A percentile compares a stretch with the other conserved stretches of the same genome.
phyloP scores from a whole-genome alignment of 345 rosid genomes.

The Triadica sebifera region DNA sequence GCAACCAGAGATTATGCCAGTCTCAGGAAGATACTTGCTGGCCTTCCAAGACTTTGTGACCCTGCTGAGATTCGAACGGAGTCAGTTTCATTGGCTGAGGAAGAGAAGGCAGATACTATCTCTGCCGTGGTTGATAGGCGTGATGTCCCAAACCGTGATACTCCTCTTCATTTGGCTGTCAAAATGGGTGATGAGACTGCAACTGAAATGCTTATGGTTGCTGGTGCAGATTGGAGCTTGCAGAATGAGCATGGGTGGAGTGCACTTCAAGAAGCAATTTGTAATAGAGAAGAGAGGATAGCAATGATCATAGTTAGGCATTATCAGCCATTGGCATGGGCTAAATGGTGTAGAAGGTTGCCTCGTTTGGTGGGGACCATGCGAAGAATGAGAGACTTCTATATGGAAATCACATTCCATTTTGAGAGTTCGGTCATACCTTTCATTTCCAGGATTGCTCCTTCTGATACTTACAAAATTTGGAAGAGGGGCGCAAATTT shows the following conservation, averaged over 20 bases:
- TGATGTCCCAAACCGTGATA: constrained; percentile 83
- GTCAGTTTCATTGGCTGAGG: constrained; percentile 67
- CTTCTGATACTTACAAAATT: constrained; percentile 91
- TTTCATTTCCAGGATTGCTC: constrained; percentile 86
- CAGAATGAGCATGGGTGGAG: constrained; percentile 97
- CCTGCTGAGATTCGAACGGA: constrained; percentile 70
- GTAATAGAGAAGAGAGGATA: constrained; percentile 66
- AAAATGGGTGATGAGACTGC: constrained; percentile 76
- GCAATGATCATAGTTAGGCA: constrained; percentile 80
- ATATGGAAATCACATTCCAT: constrained; percentile 91
- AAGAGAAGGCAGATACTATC: constrained; percentile 78
- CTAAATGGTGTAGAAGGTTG: constrained; percentile 93
- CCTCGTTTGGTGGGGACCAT: constrained; percentile 81
- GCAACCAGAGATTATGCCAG: constrained; percentile 58
- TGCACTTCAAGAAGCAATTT: constrained; percentile 94
- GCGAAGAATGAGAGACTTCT: constrained; percentile 90
- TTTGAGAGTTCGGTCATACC: constrained; percentile 96
- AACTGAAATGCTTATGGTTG: constrained; percentile 85
- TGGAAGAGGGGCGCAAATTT: constrained; percentile 94
- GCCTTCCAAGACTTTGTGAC: constrained; percentile 65
- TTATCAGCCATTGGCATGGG: constrained; percentile 94
- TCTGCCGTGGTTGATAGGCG: constrained; percentile 71
- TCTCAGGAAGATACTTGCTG: constrained; percentile 65
- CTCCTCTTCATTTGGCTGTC: constrained; percentile 95
- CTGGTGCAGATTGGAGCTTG: constrained; percentile 95